A percentile compares a stretch with the other conserved stretches of the same genome.
Conservation (phyloP, 2,329 filamentous ascomycete species). For the Pezicula neosporulosa region DNA sequence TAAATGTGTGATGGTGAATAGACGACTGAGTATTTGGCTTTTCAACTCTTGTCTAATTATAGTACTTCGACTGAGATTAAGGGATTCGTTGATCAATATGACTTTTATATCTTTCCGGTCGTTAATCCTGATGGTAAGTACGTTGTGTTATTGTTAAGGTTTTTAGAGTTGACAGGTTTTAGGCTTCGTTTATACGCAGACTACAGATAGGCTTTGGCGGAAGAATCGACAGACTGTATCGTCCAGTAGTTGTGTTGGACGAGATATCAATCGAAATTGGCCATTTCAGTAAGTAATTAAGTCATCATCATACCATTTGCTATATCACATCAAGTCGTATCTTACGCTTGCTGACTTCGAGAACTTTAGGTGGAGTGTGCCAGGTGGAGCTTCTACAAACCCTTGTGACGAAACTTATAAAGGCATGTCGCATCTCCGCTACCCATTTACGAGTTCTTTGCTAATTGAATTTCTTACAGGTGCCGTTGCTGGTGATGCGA, state of each 20-base stretch:
- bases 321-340: background rate
- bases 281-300: slow-evolving; percentile 25
- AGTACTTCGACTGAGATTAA: slow-evolving; percentile 32
- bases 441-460: slow-evolving; percentile 36
- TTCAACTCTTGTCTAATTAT: slow-evolving; percentile 45
- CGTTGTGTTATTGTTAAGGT: background rate
- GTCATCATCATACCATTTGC: background rate
- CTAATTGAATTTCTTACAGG: slow-evolving; percentile 29
- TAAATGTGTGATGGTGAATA: background rate
- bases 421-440: slow-evolving; percentile 45
- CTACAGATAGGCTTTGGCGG: slow-evolving; percentile 55
- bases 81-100: slow-evolving; percentile 54
- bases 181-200: slow-evolving; percentile 59
- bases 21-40: slow-evolving; percentile 47
- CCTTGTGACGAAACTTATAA: slow-evolving; percentile 48
- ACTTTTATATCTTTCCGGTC: slow-evolving; percentile 63
- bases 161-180: background rate
- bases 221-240: slow-evolving; percentile 49
- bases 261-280: slow-evolving; percentile 61
- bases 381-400: slow-evolving; percentile 44
- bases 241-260: slow-evolving; percentile 40
- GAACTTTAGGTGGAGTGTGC: slow-evolving; percentile 38
- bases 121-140: slow-evolving; percentile 56
- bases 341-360: slow-evolving; percentile 6
- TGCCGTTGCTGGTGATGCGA: slow-evolving; percentile 38